phyloP scores from a whole-genome alignment of 352 stramenopile species.

The Globisporangium parvum region DNA sequence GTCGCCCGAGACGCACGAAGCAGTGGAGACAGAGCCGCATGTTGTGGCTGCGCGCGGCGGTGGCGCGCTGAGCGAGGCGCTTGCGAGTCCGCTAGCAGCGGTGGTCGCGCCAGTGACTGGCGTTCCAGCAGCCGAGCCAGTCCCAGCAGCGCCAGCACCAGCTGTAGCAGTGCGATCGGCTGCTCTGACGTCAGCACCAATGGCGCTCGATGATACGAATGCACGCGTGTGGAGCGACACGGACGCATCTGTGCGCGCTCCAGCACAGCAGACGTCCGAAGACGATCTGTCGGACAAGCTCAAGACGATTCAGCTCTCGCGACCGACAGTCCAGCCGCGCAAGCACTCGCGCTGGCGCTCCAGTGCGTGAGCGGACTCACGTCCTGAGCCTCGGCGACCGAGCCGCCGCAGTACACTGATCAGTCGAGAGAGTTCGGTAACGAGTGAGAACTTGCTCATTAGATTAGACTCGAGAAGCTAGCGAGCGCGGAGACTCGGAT shows the following conservation, averaged over 20 bases:
- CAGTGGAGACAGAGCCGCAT: constrained; percentile 5
- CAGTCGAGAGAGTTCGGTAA: not conserved
- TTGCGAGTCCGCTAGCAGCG: constrained; percentile 5
- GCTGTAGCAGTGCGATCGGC: not conserved
- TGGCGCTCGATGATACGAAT: not conserved
- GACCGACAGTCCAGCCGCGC: constrained; percentile 42
- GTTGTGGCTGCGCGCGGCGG: not conserved
- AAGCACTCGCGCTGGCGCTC: constrained; percentile 33
- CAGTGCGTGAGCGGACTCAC: constrained; percentile 3
- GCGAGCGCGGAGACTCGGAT: too few species aligned
- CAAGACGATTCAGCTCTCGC: constrained; percentile 55
- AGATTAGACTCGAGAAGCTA: too few species aligned
- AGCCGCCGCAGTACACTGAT: not conserved
- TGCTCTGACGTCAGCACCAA: not conserved
- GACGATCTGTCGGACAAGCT: constrained; percentile 63
- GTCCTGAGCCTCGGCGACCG: not conserved
- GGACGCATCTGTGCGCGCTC: not conserved
- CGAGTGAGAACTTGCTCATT: too few species aligned
- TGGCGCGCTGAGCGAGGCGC: not conserved
- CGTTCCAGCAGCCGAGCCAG: not conserved
- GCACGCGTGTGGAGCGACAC: constrained; percentile 4
- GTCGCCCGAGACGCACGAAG: constrained; percentile 1
- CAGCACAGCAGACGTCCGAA: constrained; percentile 29
- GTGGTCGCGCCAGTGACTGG: constrained; percentile 1
- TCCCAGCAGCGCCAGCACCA: not conserved